Evolutionary conservation across 1,284 basidiomycete species (phyloP).

Genomic region (Vanrija sp.): DNA sequence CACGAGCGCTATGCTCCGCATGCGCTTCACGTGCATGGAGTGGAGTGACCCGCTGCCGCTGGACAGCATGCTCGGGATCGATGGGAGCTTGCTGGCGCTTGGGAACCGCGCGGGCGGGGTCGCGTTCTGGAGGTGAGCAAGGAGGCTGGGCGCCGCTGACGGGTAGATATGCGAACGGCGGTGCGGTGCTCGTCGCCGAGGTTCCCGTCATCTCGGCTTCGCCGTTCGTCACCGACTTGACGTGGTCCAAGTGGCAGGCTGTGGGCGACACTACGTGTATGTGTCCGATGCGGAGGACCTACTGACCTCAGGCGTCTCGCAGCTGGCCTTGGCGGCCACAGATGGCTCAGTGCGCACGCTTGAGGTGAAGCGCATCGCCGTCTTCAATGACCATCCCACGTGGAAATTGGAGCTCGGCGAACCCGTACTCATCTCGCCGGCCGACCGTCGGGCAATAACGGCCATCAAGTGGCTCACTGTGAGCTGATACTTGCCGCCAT

Average conservation of each 20-base stretch:
- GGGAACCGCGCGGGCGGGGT: constrained; percentile 30
- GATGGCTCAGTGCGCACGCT: constrained; percentile 24
- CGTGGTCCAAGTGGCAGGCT: constrained; percentile 31
- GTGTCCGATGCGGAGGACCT: constrained; percentile 6
- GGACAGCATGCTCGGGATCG: constrained; percentile 18
- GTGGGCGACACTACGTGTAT: constrained; percentile 20
- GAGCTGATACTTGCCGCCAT: background rate
- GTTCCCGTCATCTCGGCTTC: background rate
- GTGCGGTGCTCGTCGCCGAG: background rate
- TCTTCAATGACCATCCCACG: background rate
- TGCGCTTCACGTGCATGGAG: constrained; percentile 26
- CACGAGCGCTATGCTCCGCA: constrained; percentile 19
- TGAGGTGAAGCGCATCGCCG: constrained; percentile 10
- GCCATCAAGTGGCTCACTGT: constrained; percentile 35
- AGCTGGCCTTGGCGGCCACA: constrained; percentile 25
- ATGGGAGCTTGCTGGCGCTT: constrained; percentile 38
- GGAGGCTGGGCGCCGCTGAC: background rate
- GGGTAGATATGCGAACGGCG: background rate
- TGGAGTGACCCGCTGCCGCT: constrained; percentile 30
- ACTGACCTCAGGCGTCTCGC: constrained; percentile 20
- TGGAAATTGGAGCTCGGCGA: constrained; percentile 14
- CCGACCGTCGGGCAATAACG: constrained; percentile 27
- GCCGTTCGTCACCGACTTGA: constrained; percentile 9
- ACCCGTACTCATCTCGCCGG: background rate
- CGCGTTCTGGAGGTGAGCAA: constrained; percentile 32